Base-by-base conservation (phyloP, 768 basidiomycete genomes). In the Lactarius evosmus region DNA sequence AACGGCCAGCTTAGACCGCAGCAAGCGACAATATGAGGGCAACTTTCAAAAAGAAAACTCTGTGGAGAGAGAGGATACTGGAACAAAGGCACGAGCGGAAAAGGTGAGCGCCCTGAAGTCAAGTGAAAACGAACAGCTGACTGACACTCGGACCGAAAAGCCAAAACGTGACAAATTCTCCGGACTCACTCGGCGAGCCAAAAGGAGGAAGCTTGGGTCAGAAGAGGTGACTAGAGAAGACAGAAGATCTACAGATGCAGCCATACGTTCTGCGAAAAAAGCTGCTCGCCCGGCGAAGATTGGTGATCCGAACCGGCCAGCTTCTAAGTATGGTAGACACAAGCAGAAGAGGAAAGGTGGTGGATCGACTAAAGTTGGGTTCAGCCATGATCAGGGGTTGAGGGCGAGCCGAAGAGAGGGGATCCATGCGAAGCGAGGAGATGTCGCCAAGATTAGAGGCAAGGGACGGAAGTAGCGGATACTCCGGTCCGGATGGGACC, bases 181-280 rank as follows among this genome's bases (percentile, higher is more conserved):
- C 7, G 95, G 95, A 11, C 81, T 98, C 12, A 88, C 94, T n/a
- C 85, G 96, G 64, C 87, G 82, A 71, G 85, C 82, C 56, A 98
- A 97, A 74, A 82, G 96, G 63, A 82, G 94, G 70, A 97, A 95
- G 77, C 79, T 95, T 78, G 88, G 89, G 7, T 79, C 84, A 74
- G 91, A 95, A 72, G 86, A 88, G 66, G 93, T 95, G 67, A 83
- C 85, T 56, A 85, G 86, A 4, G 83, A 81, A 17, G 84, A 86
- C 60, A 76, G 74, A 36, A 80, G 78, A 27, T 77, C 81, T 9
- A 75, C 89, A 51, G 80, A 82, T 44, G 88, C 90, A 17, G 87
- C 94, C 1, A 89, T 97, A 67, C 89, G 95, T 60, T 84, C 85
- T 14, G 94, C 91, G 11, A 98, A 98, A 77, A 95, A 88, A 76